Percentiles rank a stretch among this genome's conserved stretches.
phyloP scores from a whole-genome alignment of 2,329 filamentous ascomycete genomes.

The Sporothrix dimorphospora region DNA sequence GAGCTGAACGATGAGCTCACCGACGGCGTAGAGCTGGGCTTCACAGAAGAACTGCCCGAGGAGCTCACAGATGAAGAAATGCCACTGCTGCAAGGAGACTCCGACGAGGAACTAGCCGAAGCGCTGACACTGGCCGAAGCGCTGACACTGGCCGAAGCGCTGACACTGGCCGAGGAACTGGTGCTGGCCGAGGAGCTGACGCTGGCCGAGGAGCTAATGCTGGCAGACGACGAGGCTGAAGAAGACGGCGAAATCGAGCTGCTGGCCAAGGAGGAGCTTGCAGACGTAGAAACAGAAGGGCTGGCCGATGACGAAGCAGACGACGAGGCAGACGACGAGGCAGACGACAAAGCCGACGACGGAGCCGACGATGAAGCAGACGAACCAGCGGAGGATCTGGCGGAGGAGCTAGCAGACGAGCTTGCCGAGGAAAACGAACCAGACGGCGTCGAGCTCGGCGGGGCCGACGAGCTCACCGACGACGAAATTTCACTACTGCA shows the following conservation, averaged over 20 bases:
- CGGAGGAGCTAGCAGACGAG: neutral
- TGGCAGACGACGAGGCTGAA: neutral
- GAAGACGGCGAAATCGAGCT: no score
- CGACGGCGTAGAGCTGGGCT: neutral
- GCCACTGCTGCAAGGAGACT: no score
- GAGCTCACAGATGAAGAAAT: neutral
- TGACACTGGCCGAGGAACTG: neutral
- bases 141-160: neutral
- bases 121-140: neutral
- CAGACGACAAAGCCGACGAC: no score
- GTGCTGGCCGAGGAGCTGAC: neutral
- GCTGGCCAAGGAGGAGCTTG: neutral
- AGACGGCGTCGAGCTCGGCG: neutral
- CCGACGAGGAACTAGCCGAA: neutral
- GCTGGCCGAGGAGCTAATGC: neutral
- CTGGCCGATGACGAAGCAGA: neutral
- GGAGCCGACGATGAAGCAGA: no score
- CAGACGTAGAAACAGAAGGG: neutral
- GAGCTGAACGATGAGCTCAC: neutral
- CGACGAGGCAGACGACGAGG: no score
- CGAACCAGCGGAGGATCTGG: no score
- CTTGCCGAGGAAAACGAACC: no score
- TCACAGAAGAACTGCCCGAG: neutral
- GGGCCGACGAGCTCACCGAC: neutral
- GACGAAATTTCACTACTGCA: neutral